phyloP scores from a whole-genome alignment of 2,329 filamentous ascomycete species.

The Fusarium kyushuense region DNA sequence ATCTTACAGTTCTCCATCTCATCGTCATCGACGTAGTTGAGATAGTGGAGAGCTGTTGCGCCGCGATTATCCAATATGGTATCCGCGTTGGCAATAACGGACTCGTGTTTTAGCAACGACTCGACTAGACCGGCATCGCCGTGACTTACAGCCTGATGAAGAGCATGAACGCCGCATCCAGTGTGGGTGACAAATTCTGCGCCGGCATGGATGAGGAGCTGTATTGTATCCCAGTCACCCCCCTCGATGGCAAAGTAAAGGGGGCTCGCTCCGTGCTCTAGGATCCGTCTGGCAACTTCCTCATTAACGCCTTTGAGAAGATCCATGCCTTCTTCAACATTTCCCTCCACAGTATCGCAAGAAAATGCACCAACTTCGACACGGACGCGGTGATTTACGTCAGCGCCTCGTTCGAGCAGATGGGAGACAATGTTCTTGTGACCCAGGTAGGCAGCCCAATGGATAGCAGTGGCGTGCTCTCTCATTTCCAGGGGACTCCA shows the following conservation, averaged over 20 bases:
- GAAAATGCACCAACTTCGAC: background rate
- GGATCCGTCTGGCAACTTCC: rapidly evolving
- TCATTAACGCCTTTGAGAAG: background rate
- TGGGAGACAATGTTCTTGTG: background rate
- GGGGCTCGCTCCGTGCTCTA: conserved; percentile 19
- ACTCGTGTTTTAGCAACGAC: background rate
- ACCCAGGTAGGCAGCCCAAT: conserved; percentile 7
- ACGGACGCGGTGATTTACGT: conserved; percentile 17
- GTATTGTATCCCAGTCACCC: background rate
- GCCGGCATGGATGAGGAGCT: background rate
- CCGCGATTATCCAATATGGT: background rate
- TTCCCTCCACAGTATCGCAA: background rate
- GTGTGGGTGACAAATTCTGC: conserved; percentile 1
- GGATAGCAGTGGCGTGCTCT: conserved; percentile 14
- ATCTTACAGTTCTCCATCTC: background rate
- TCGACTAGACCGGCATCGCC: background rate
- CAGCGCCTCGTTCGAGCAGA: background rate
- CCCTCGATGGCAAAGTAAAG: conserved; percentile 20
- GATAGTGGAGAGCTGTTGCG: background rate
- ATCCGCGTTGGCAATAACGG: background rate
- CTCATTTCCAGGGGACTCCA: background rate
- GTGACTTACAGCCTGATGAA: conserved; percentile 10
- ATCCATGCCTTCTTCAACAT: rapidly evolving
- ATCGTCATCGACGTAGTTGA: background rate
- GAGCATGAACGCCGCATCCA: conserved; percentile 3